These are phyloP conservation scores for Polysphondylium violaceum DNA, from an alignment of 78 protist genomes.

Conservation along the genomic window DNA sequence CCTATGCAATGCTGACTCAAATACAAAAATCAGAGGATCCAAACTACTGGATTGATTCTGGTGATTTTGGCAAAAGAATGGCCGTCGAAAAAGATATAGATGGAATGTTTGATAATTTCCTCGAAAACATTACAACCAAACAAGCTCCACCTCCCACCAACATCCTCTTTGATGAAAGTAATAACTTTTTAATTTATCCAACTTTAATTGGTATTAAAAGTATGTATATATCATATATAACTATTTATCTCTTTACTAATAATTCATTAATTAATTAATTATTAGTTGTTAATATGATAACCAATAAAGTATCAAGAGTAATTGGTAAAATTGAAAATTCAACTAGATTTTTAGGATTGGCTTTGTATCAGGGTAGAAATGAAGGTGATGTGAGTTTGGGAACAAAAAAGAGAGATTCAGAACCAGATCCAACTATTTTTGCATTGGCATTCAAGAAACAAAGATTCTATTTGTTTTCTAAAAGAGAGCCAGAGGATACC, in stretches of 20 bases:
- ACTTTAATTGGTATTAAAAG: constrained; percentile 94
- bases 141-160: constrained; percentile 68
- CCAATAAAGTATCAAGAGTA: constrained; percentile 84
- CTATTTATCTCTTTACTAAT: neutral
- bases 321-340: constrained; percentile 92
- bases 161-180: constrained; percentile 91
- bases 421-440: constrained; percentile 92
- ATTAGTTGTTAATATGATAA: constrained; percentile 85
- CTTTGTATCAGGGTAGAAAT: constrained; percentile 90
- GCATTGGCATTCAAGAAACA: constrained; percentile 82
- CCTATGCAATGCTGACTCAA: constrained; percentile 13
- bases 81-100: constrained; percentile 91
- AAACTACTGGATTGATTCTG: constrained; percentile 75
- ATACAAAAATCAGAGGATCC: constrained; percentile 66
- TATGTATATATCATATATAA: neutral
- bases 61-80: constrained; percentile 94
- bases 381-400: constrained; percentile 61
- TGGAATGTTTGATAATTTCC: neutral
- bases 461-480: constrained; percentile 94
- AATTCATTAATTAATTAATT: neutral
- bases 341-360: constrained; percentile 88
- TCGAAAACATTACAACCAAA: neutral
- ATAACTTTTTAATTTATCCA: constrained; percentile 90
- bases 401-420: constrained; percentile 34
- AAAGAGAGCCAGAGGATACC: constrained; percentile 89